Evolutionary conservation across 495 filamentous ascomycete species (phyloP), one percentile per base, ranked within the genome.

Genomic region (Recurvomyces mirabilis): DNA sequence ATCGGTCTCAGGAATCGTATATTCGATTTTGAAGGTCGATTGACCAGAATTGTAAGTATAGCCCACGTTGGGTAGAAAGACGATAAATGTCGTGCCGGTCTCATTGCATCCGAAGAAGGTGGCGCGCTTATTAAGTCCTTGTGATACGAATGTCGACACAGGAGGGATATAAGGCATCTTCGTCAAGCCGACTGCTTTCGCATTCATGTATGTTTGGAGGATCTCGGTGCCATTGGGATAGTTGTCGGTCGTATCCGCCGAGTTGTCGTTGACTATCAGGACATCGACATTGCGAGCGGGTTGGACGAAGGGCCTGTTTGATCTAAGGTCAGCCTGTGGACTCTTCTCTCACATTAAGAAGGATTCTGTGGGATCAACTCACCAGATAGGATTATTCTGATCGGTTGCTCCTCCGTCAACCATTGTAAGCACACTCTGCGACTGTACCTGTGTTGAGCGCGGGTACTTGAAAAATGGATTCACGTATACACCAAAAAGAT

Each of bases 71-170:
- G 68, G 69, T 21, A 72, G 29, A 43, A 64, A 71, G 7, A 69
- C 47, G 13, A 72, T 59, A 3, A 65, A 61, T 7, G 60, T 43
- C 46, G 56, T 57, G 33, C 20, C 47, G 0, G 41, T 39, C 9
- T 61, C 53, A 38, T 64, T 54, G 41, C 69, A 71, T 19, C 69
- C 68, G 38, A 71, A 70, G 49, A 71, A 71, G 0, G 62, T 61
- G 0, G 69, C 58, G 4, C 53, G 56, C 29, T 55, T 58, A 45
- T 68, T 68, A 18, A 69, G 45, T 0, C 64, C 66, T 37, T 65
- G 7, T 9, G 43, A 38, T 13, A 70, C 30, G 38, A 68, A 69
- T 0, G 48, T 61, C 0, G 50, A 36, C 7, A 55, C 37, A 17
- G 46, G 38, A 9, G 69, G 69, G 21, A 72, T 63, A 20, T 50